phyloP scores from a whole-genome alignment of 2,329 filamentous ascomycete genomes.

The Magnaporthiopsis poae region DNA sequence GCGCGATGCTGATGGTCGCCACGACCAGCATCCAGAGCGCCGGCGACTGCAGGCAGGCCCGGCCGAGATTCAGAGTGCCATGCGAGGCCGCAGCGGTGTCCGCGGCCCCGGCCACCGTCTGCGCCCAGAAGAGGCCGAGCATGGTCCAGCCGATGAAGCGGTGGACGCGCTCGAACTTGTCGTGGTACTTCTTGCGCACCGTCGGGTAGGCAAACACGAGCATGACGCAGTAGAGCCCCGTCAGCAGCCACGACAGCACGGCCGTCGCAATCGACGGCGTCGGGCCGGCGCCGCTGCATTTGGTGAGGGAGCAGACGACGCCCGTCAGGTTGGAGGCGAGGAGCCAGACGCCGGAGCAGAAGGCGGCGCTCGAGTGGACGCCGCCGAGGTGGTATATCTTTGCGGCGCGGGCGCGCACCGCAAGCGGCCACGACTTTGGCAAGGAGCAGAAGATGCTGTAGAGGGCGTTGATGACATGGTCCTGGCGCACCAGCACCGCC shows the following conservation, averaged over 20 bases:
- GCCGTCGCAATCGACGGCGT: constrained; percentile 21
- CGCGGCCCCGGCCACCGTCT: constrained; percentile 19
- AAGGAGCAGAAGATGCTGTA: constrained; percentile 14
- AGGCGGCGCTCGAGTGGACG: constrained; percentile 37
- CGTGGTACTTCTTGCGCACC: constrained; percentile 54
- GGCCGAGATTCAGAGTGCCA: constrained; percentile 7
- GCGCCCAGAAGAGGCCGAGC: constrained; percentile 30
- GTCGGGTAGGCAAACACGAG: constrained; percentile 52
- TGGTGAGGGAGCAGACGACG: constrained; percentile 21
- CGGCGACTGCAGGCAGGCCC: constrained; percentile 24
- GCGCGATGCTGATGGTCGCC: constrained; percentile 44
- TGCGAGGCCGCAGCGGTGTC: constrained; percentile 12
- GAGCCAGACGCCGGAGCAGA: constrained; percentile 39
- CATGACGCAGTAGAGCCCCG: constrained; percentile 51
- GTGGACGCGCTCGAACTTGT: constrained; percentile 61
- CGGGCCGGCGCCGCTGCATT: constrained; percentile 9
- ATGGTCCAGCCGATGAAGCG: constrained; percentile 62
- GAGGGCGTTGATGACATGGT: constrained; percentile 37
- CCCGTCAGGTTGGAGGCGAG: constrained; percentile 28
- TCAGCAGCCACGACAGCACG: constrained; percentile 42
- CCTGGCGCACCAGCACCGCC: constrained; percentile 44
- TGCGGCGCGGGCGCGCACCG: constrained; percentile 34
- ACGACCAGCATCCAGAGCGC: constrained; percentile 48
- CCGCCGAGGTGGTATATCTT: constrained; percentile 43
- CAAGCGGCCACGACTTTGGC: constrained; percentile 30